Evolutionary conservation across 192 early-diverging fungal genomes (phyloP).

Genomic region (Entomortierella chlamydospora): DNA sequence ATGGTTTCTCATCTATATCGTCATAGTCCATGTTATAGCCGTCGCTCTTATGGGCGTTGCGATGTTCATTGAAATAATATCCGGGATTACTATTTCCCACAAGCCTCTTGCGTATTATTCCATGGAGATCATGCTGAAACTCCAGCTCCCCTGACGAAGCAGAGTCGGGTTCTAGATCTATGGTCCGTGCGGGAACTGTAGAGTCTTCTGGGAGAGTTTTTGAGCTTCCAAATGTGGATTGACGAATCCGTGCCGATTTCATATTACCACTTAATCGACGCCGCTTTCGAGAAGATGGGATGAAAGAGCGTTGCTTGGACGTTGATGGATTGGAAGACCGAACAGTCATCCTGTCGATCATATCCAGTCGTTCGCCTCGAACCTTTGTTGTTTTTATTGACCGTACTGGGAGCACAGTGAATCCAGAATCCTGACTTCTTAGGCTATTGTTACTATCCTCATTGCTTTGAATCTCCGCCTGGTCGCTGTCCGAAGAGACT

Average conservation of each 20-base stretch:
- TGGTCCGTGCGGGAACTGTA: background rate
- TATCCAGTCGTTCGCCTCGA: conserved; percentile 10
- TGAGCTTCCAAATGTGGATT: background rate
- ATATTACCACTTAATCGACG: conserved; percentile 26
- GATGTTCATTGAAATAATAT: background rate
- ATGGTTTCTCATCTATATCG: background rate
- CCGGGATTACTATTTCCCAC: background rate
- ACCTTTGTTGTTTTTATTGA: background rate
- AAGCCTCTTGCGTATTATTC: background rate
- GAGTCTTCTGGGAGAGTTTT: background rate
- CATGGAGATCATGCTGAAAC: background rate
- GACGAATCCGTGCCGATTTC: background rate
- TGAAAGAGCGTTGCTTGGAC: background rate
- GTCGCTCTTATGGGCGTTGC: background rate
- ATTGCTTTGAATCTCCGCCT: background rate
- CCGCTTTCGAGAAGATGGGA: background rate
- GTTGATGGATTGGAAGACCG: background rate
- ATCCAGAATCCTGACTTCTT: background rate
- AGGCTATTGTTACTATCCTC: too few species aligned
- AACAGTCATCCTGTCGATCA: conserved; percentile 44
- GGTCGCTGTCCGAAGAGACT: background rate
- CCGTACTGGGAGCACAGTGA: too few species aligned
- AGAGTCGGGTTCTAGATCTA: background rate
- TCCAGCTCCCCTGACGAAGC: background rate
- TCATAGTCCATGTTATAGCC: background rate